Conservation (phyloP, 2,329 filamentous ascomycete genomes). For the Achaetomium macrosporum region DNA sequence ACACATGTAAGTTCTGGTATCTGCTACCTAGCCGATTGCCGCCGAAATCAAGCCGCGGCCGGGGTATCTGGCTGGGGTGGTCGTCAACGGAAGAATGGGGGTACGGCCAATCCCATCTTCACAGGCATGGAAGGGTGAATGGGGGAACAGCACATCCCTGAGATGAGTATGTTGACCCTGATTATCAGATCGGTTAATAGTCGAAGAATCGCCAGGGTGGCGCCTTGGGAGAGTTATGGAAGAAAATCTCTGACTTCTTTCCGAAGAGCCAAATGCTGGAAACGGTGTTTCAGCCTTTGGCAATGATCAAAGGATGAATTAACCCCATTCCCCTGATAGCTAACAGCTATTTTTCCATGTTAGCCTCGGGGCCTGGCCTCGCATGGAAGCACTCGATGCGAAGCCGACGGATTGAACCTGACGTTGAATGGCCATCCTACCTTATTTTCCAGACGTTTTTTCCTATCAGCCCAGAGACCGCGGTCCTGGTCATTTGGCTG, state of each 20-base stretch:
- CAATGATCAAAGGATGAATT: slow-evolving; percentile 31
- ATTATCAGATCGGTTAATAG: slow-evolving; percentile 28
- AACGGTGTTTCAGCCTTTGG: slow-evolving; percentile 30
- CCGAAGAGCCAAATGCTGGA: slow-evolving; percentile 25
- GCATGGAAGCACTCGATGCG: slow-evolving; percentile 17
- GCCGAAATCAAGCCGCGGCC: slow-evolving; percentile 10
- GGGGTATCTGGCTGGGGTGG: neutral
- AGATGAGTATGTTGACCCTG: slow-evolving; percentile 12
- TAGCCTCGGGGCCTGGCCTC: slow-evolving; percentile 20
- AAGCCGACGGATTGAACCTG: slow-evolving; percentile 12
- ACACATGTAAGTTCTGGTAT: neutral
- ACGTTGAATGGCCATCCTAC: neutral
- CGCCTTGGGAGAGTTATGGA: slow-evolving; percentile 20
- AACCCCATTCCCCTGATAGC: slow-evolving; percentile 19
- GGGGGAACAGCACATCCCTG: slow-evolving; percentile 16
- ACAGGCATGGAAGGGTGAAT: slow-evolving; percentile 15
- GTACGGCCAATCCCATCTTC: slow-evolving; percentile 1
- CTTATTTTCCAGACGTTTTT: slow-evolving; percentile 3
- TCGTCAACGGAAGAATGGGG: slow-evolving; percentile 18
- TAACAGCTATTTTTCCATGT: slow-evolving; percentile 28
- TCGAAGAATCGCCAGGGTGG: slow-evolving; percentile 17
- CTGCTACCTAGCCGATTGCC: slow-evolving; percentile 3
- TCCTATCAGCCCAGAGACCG: slow-evolving; percentile 1
- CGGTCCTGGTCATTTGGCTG: slow-evolving; percentile 1
- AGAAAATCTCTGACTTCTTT: slow-evolving; percentile 23